Conservation (phyloP, 2,329 filamentous ascomycete species). For the Setomelanomma holmii region DNA sequence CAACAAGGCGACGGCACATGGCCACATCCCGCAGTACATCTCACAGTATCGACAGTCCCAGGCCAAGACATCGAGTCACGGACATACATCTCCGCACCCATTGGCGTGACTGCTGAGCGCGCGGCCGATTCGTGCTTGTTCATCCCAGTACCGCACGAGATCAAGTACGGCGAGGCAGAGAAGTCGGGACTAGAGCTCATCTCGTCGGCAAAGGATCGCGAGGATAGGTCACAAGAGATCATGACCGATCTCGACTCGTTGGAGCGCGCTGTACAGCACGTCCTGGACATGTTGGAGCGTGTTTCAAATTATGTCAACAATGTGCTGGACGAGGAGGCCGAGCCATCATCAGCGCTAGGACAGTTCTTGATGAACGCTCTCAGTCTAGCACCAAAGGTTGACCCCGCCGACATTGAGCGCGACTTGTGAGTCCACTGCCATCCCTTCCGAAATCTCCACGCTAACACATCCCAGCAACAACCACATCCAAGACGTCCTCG, state of each 20-base stretch:
- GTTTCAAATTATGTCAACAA: constrained; percentile 91
- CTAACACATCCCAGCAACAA: constrained; percentile 74
- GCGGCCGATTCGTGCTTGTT: constrained; percentile 96
- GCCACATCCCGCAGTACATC: constrained; percentile 95
- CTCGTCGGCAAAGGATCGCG: constrained; percentile 78
- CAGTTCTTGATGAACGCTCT: constrained; percentile 96
- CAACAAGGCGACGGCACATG: constrained; percentile 96
- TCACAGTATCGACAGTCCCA: constrained; percentile 90
- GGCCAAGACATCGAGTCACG: constrained; percentile 88
- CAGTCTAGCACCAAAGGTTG: constrained; percentile 92
- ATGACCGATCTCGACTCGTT: constrained; percentile 89
- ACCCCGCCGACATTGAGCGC: constrained; percentile 85
- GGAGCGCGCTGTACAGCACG: constrained; percentile 84
- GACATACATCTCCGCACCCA: constrained; percentile 94
- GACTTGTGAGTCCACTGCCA: constrained; percentile 72
- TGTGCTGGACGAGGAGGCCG: constrained; percentile 90
- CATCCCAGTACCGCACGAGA: constrained; percentile 94
- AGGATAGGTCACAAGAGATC: constrained; percentile 75
- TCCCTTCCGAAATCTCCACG: constrained; percentile 34
- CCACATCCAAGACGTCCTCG: constrained; percentile 98
- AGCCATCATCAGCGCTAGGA: constrained; percentile 87
- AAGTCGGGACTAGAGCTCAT: constrained; percentile 83
- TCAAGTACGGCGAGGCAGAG: constrained; percentile 84
- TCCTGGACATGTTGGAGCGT: constrained; percentile 86
- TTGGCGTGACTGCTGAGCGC: constrained; percentile 92